phyloP scores from a whole-genome alignment of 1,284 basidiomycete genomes.

The Ganoderma sinense region DNA sequence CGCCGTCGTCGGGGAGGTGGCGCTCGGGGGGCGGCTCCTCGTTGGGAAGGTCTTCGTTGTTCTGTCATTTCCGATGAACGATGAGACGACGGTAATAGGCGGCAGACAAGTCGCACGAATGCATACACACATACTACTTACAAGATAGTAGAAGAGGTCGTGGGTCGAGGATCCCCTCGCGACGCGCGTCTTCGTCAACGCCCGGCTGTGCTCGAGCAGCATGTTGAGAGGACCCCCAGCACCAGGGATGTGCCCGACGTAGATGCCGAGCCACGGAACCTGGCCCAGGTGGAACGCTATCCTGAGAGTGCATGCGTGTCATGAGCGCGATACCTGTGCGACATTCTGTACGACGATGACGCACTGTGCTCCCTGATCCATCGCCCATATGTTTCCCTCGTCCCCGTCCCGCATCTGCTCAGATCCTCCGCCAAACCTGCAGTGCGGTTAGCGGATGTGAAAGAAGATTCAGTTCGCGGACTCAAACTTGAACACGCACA shows the following conservation, averaged over 20 bases:
- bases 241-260: conserved; percentile 21
- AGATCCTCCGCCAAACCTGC: conserved; percentile 35
- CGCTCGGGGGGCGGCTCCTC: conserved; percentile 1
- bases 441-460: not conserved
- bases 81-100: too few species aligned
- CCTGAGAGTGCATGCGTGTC: conserved; percentile 13
- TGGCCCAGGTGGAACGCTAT: conserved; percentile 20
- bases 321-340: not conserved
- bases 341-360: too few species aligned
- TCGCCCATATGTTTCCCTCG: conserved; percentile 23
- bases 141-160: conserved; percentile 34
- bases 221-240: conserved; percentile 19
- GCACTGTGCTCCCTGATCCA: conserved; percentile 19
- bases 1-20: conserved; percentile 12
- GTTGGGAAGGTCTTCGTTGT: conserved; percentile 26
- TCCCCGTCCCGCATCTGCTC: conserved; percentile 36
- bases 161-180: conserved; percentile 15
- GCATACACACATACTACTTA: too few species aligned
- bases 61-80: too few species aligned
- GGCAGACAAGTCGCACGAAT: too few species aligned
- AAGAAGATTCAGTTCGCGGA: too few species aligned
- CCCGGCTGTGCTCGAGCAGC: conserved; percentile 18
- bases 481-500: conserved; percentile 28
- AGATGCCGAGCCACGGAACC: conserved; percentile 33
- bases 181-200: conserved; percentile 21